Evolutionary conservation across 352 stramenopile genomes (phyloP), one percentile per base, ranked within the genome.

Genomic region (Phytophthora palmivora): DNA sequence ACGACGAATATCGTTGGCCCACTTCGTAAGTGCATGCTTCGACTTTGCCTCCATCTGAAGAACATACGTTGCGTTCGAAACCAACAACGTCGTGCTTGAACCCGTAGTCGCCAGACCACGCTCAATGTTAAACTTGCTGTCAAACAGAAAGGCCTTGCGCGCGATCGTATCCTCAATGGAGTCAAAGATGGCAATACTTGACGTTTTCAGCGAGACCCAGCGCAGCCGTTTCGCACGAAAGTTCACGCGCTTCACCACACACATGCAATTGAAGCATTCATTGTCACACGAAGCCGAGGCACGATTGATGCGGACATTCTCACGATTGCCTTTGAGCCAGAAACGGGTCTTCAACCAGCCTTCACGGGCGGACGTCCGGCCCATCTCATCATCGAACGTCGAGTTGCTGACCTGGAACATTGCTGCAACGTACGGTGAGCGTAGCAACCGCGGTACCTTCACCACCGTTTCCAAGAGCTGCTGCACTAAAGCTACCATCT

Each of bases 191-290:
- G 80, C 84, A 58, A 95, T 84, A 65, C 79, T 87, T 6, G 79
- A 92, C 55, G 83, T 80, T 61, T 95, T 94, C 12, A 95, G 68
- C 45, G 87, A 83, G 19, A 95, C 83, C 87, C 87, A 95, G 30
- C 83, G 74, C 76, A 82, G 80, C 28, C 88, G 84, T 62, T 92
- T 92, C 0, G 84, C 81, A n/a, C 88, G 87, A 50, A 92, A 91
- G 55, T 90, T 84, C 1, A 94, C 79, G 8, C 86, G 86, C 74
- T 95, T 95, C 34, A 93, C 77, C 19, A 95, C 83, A 48, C 87
- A 95, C 78, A 94, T 92, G 69, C 87, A 95, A 72, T 95, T 95
- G 62, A 94, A 92, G 60, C 83, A 95, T 58, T 93, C 82, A 37
- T 95, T 95, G 68, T 95, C 87, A 41, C 87, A 95, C 12, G 81